Evolutionary conservation across 768 basidiomycete genomes (phyloP).

Genomic region (Atractiella rhizophila): DNA sequence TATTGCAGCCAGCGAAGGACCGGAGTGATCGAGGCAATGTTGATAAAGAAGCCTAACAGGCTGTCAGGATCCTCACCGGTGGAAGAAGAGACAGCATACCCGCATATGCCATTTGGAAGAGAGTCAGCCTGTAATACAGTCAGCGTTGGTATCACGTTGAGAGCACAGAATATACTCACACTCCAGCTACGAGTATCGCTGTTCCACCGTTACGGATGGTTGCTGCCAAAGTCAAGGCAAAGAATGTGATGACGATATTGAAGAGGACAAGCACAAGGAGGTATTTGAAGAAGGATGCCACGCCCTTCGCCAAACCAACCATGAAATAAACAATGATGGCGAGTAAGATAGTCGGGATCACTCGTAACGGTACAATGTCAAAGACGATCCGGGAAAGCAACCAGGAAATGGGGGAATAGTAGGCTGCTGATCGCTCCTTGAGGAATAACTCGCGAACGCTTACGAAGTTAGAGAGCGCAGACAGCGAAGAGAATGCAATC

Average conservation of each 20-base stretch:
- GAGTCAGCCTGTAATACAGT: constrained; percentile 16
- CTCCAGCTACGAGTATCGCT: constrained; percentile 57
- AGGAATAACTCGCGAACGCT: constrained; percentile 65
- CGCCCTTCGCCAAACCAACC: constrained; percentile 58
- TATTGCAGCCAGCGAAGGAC: constrained; percentile 85
- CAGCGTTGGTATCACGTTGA: too few relatives aligned
- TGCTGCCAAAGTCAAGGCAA: constrained; percentile 75
- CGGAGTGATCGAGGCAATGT: constrained; percentile 56
- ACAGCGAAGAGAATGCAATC: constrained; percentile 70
- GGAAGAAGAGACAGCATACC: constrained; percentile 16
- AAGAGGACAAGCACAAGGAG: constrained; percentile 67
- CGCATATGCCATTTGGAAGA: constrained; percentile 26
- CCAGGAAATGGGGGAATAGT: constrained; percentile 82
- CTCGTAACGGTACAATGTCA: constrained; percentile 64
- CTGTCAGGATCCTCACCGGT: constrained; percentile 29
- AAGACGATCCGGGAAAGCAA: constrained; percentile 63
- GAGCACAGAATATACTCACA: constrained; percentile 11
- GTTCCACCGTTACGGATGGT: constrained; percentile 65
- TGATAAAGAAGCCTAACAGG: constrained; percentile 77
- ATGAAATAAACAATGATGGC: constrained; percentile 29
- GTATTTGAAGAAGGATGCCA: constrained; percentile 80
- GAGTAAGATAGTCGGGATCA: constrained; percentile 70
- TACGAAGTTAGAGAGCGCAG: constrained; percentile 68
- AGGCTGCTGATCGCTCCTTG: constrained; percentile 57
- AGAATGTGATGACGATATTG: constrained; percentile 61